Evolutionary conservation across 2,329 filamentous ascomycete genomes (phyloP).

Genomic region (Bipolaris bicolor): DNA sequence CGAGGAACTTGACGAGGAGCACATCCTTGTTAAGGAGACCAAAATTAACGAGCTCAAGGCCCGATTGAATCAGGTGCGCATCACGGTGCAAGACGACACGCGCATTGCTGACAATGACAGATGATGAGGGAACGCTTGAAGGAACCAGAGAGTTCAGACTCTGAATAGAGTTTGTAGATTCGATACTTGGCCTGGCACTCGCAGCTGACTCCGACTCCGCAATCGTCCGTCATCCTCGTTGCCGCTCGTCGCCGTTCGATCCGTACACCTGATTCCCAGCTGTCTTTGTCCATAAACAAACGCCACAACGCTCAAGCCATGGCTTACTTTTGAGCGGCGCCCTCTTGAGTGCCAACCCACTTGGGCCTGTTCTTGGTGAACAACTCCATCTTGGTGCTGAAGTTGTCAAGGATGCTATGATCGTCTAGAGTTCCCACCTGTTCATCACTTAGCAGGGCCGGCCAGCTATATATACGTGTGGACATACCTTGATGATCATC

Average conservation of each 20-base stretch:
- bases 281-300: not conserved
- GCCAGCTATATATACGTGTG: not conserved
- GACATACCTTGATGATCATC: slow-evolving; percentile 40
- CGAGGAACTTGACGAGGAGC: slow-evolving; percentile 79
- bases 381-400: slow-evolving; percentile 51
- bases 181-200: not conserved
- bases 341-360: slow-evolving; percentile 50
- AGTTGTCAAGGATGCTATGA: slow-evolving; percentile 46
- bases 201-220: not conserved
- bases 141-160: slow-evolving; percentile 46
- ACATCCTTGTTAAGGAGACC: slow-evolving; percentile 75
- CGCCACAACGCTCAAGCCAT: slow-evolving; percentile 42
- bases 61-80: slow-evolving; percentile 68
- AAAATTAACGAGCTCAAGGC: slow-evolving; percentile 72
- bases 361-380: slow-evolving; percentile 46
- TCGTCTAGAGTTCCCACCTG: slow-evolving; percentile 55
- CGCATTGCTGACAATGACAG: slow-evolving; percentile 27
- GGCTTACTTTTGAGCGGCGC: slow-evolving; percentile 49
- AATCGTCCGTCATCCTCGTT: not conserved
- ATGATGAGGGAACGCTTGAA: slow-evolving; percentile 47
- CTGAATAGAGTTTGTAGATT: slow-evolving; percentile 29
- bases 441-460: slow-evolving; percentile 16
- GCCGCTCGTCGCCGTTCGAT: too few relatives aligned
- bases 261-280: not conserved
- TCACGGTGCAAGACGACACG: not conserved